Conservation (phyloP, 495 filamentous ascomycete genomes). For the Hypoxylon fragiforme region DNA sequence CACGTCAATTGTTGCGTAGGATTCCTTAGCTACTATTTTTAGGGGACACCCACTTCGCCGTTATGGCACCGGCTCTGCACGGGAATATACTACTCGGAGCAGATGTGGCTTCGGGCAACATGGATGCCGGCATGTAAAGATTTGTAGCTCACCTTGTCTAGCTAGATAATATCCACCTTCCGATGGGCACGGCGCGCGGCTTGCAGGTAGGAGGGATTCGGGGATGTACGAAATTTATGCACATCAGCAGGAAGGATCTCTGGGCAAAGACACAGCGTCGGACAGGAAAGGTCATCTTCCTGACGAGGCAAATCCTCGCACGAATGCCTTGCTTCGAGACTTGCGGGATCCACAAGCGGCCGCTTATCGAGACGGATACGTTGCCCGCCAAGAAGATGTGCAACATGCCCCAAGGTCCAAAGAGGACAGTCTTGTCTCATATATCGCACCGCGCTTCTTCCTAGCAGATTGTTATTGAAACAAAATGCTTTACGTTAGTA, state of each 20-base stretch:
- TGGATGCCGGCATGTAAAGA: conserved; percentile 21
- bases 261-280: conserved; percentile 19
- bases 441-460: conserved; percentile 7
- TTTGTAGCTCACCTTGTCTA: conserved; percentile 6
- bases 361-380: conserved; percentile 19
- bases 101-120: conserved; percentile 16
- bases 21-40: conserved; percentile 10
- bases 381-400: conserved; percentile 28
- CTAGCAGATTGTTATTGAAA: conserved; percentile 1
- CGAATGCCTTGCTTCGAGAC: conserved; percentile 5
- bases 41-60: conserved; percentile 10
- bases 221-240: conserved; percentile 24
- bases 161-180: conserved; percentile 28
- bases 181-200: conserved; percentile 13
- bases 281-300: conserved; percentile 4
- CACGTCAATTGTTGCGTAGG: conserved; percentile 13
- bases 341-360: conserved; percentile 10
- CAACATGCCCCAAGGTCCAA: conserved; percentile 22
- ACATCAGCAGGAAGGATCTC: conserved; percentile 27
- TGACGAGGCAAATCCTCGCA: conserved; percentile 12
- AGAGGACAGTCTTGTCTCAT: conserved; percentile 25
- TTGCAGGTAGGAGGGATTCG: conserved; percentile 20
- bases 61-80: conserved; percentile 14
- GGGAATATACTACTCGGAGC: conserved; percentile 15
- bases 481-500: background rate